phyloP scores from a whole-genome alignment of 2,329 filamentous ascomycete genomes.

The Botrytis pseudocinerea region DNA sequence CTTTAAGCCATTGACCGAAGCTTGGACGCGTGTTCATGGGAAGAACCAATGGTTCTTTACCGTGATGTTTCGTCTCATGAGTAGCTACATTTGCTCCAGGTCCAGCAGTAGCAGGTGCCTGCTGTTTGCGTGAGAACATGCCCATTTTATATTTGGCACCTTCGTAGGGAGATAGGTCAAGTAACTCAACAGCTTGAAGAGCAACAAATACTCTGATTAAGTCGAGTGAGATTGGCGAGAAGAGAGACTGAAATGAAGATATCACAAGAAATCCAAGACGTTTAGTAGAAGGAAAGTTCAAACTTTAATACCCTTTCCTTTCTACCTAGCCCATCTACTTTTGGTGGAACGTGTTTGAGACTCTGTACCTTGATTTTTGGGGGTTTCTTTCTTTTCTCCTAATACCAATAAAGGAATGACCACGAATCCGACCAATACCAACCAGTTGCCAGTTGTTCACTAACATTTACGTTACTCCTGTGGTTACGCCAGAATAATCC shows the following conservation, averaged over 20 bases:
- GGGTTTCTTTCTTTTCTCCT: neutral
- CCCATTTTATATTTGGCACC: slow-evolving; percentile 7
- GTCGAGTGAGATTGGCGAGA: neutral
- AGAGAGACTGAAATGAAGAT: neutral
- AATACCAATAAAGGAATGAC: neutral
- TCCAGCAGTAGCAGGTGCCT: neutral
- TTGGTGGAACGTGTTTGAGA: neutral
- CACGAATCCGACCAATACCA: neutral
- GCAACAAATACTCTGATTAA: neutral
- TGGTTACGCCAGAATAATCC: neutral
- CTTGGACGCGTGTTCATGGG: slow-evolving; percentile 54
- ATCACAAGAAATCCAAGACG: neutral
- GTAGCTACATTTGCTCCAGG: slow-evolving; percentile 15
- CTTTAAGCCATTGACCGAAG: slow-evolving; percentile 70
- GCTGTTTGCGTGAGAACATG: slow-evolving; percentile 19
- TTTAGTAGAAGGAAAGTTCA: neutral
- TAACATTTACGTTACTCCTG: neutral
- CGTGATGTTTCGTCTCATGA: neutral
- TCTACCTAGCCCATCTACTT: neutral
- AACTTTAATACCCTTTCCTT: slow-evolving; percentile 7
- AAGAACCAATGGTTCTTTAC: slow-evolving; percentile 30
- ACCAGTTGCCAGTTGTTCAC: neutral
- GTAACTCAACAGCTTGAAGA: neutral
- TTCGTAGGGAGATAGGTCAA: neutral
- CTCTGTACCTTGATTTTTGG: neutral